Percentiles rank a stretch among this genome's conserved stretches.
Conservation (phyloP, 2,329 filamentous ascomycete genomes). For the Lachnellula arida region DNA sequence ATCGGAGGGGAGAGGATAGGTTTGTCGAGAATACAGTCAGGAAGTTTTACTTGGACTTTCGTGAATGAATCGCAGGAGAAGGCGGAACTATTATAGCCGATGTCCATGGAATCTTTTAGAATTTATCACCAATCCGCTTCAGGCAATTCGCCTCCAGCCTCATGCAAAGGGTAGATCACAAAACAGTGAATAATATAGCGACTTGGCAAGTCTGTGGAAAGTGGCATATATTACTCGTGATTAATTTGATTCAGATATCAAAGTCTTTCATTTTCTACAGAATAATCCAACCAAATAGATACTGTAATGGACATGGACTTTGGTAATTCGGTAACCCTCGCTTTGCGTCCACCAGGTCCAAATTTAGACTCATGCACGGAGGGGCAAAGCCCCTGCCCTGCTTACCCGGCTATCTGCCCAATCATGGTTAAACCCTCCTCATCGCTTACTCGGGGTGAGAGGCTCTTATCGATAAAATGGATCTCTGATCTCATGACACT, state of each 20-base stretch:
- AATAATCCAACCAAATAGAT: neutral
- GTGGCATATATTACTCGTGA: neutral
- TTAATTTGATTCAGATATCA: neutral
- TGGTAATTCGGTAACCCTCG: neutral
- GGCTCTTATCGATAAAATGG: conserved; percentile 5
- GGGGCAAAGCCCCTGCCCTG: neutral
- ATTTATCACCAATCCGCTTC: neutral
- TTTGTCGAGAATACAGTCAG: neutral
- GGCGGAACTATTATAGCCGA: neutral
- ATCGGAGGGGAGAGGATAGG: neutral
- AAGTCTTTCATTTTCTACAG: neutral
- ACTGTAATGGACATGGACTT: neutral
- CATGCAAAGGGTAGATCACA: neutral
- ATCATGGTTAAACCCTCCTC: too few relatives aligned
- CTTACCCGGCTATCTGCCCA: too few relatives aligned
- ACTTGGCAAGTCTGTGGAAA: neutral
- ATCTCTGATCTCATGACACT: neutral
- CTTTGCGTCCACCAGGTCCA: neutral
- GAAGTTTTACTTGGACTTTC: neutral
- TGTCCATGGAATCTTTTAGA: neutral
- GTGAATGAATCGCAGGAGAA: neutral
- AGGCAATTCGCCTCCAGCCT: neutral
- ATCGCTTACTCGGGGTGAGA: neutral
- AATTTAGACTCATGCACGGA: conserved; percentile 4
- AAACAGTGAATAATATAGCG: neutral